Evolutionary conservation across 352 stramenopile species (phyloP).

Genomic region (Pythium guiyangense): DNA sequence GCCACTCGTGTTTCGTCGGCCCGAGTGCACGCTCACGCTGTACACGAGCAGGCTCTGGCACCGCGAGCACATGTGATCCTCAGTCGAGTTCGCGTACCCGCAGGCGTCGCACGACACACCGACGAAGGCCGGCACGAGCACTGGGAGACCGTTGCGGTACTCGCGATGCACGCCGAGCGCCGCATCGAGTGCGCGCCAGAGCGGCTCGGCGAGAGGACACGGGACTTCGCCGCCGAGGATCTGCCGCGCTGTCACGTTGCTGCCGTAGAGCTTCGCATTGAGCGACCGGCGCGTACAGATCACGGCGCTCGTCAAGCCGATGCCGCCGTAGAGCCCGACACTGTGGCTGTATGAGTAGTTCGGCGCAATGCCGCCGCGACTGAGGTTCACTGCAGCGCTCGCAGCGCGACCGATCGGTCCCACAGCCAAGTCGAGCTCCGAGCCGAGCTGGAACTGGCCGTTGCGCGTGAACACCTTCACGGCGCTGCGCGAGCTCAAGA

Average conservation of each 20-base stretch:
- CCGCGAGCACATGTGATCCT: slow-evolving; percentile 35
- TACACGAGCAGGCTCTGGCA: slow-evolving; percentile 71
- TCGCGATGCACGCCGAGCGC: slow-evolving; percentile 56
- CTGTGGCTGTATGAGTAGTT: slow-evolving; percentile 85
- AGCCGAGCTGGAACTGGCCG: slow-evolving; percentile 70
- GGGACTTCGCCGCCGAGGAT: slow-evolving; percentile 66
- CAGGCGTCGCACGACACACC: slow-evolving; percentile 53
- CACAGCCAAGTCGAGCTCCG: slow-evolving; percentile 65
- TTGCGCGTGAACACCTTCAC: slow-evolving; percentile 82
- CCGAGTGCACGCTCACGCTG: slow-evolving; percentile 67
- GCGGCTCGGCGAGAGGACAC: slow-evolving; percentile 48
- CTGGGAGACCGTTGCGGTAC: slow-evolving; percentile 58
- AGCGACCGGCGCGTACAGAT: slow-evolving; percentile 75
- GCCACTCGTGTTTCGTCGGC: slow-evolving; percentile 44
- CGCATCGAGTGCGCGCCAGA: slow-evolving; percentile 61
- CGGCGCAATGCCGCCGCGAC: slow-evolving; percentile 48
- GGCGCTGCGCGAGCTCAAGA: slow-evolving; percentile 63
- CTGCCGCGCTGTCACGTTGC: slow-evolving; percentile 55
- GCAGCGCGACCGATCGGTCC: slow-evolving; percentile 66
- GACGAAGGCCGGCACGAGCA: slow-evolving; percentile 38
- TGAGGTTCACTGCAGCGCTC: slow-evolving; percentile 59
- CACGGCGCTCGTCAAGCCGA: slow-evolving; percentile 59
- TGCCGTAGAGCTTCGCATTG: slow-evolving; percentile 68
- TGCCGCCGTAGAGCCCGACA: slow-evolving; percentile 66
- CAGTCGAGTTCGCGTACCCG: slow-evolving; percentile 41